Conservation (phyloP, 257 asterid genomes). For the Solanum chmielewskii region DNA sequence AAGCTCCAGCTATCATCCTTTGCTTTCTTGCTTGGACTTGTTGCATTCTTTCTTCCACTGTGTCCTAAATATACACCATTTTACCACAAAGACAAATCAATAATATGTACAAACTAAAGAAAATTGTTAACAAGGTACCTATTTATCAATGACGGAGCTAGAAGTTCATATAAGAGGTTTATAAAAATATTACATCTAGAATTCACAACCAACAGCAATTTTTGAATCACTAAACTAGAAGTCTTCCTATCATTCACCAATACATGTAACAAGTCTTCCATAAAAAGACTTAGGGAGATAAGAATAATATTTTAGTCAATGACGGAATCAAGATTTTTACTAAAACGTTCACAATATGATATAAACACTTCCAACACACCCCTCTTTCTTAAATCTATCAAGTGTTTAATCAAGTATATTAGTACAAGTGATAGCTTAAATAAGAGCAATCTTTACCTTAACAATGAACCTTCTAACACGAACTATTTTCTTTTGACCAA, state of each 20-base stretch:
- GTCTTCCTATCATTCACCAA: not conserved
- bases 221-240: not conserved
- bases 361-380: not conserved
- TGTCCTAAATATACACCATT: conserved; percentile 21
- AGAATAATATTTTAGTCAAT: not conserved
- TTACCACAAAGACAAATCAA: not conserved
- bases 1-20: conserved; percentile 69
- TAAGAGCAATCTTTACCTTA: conserved; percentile 28
- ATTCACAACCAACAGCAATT: not conserved
- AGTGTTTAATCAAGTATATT: not conserved
- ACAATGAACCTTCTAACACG: conserved; percentile 77
- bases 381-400: not conserved
- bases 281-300: not conserved
- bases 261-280: not conserved
- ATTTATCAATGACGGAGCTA: not conserved
- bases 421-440: not conserved
- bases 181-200: not conserved
- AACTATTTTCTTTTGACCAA: conserved; percentile 73
- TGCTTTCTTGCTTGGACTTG: conserved; percentile 76
- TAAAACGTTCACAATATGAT: not conserved
- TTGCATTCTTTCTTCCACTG: conserved; percentile 67
- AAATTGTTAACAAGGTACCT: not conserved
- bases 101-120: not conserved
- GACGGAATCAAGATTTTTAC: not conserved
- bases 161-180: not conserved